Base-by-base conservation (phyloP, 1,284 basidiomycete genomes). In the Paramarasmius palmivorus region DNA sequence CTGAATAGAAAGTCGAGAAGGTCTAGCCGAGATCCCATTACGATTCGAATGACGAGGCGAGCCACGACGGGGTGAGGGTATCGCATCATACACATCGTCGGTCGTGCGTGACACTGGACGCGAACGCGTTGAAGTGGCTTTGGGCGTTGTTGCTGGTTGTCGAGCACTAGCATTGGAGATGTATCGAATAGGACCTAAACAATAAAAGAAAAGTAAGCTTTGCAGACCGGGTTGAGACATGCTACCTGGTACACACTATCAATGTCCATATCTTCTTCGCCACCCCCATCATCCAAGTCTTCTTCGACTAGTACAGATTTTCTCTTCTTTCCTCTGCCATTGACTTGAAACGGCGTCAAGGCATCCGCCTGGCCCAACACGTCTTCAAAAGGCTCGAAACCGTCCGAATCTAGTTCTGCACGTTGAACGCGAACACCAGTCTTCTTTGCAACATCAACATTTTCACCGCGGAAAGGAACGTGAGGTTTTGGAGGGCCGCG, bases 311-410 rank as follows among this genome's bases (percentile, higher is more conserved):
- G 67, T 23, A 68, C 66, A 41, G 68, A 72, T 56, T 70, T 75
- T 64, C 65, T 72, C 65, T 73, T 79, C 69, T 71, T 81, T 32
- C 29, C 29, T 64, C 67, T 73, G 10, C 63, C 66, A 61, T 76
- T 78, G 25, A 77, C 73, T 50, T 71, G 75, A 17, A 79, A 81
- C 3, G 85, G 84, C 2, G 83, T 77, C n/a, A 78, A 73, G 51
- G 75, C 74, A 68, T 90, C 86, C 0, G 81, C 86, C 62, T 88
- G 84, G 46, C 78, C 74, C 58, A 95, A 82, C 63, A 93, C 76
- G 59, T 85, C 81, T 53, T 86, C 83, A 62, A 92, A 89, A 10
- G 85, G 85, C 68, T 95, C 93, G 66, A 92, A 92, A 9, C 93
- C 95, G 64, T 93, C 90, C 12, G 86, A 86, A 60, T 84, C 85